Conservation (phyloP, 2,329 filamentous ascomycete genomes). For the Fusarium sacchari region DNA sequence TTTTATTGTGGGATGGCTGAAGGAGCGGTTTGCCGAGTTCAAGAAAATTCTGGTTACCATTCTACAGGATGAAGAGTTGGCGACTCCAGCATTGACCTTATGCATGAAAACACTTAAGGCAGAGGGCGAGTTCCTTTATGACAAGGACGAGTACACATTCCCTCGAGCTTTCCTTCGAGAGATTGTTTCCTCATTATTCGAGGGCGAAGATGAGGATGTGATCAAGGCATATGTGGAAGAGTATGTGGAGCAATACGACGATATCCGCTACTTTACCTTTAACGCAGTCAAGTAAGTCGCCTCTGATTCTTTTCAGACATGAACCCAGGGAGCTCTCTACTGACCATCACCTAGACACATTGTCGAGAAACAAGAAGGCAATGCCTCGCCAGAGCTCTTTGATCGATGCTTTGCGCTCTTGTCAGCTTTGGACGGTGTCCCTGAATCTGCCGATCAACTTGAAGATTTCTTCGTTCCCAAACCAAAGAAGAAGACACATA, state of each 20-base stretch:
- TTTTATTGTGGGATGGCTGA: slow-evolving; percentile 82
- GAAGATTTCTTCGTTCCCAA: slow-evolving; percentile 73
- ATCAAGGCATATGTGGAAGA: slow-evolving; percentile 79
- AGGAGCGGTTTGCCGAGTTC: slow-evolving; percentile 77
- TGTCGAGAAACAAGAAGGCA: slow-evolving; percentile 39
- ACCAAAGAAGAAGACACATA: slow-evolving; percentile 74
- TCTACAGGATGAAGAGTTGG: slow-evolving; percentile 70
- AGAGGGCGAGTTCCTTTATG: slow-evolving; percentile 72
- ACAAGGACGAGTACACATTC: slow-evolving; percentile 74
- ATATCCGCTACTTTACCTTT: slow-evolving; percentile 86
- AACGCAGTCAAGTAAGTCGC: slow-evolving; percentile 73
- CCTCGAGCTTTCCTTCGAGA: slow-evolving; percentile 72
- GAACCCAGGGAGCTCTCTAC: neutral
- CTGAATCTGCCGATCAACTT: slow-evolving; percentile 72
- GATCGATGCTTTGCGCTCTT: slow-evolving; percentile 71
- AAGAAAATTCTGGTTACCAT: slow-evolving; percentile 69
- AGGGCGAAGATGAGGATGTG: slow-evolving; percentile 66
- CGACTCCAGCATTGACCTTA: slow-evolving; percentile 78
- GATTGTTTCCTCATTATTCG: slow-evolving; percentile 71
- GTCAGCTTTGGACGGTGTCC: slow-evolving; percentile 74
- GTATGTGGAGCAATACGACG: slow-evolving; percentile 82
- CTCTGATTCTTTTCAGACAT: slow-evolving; percentile 35
- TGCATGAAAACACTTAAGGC: slow-evolving; percentile 87
- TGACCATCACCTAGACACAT: slow-evolving; percentile 34
- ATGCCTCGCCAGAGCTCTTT: slow-evolving; percentile 52